Percentiles rank a stretch among this genome's conserved stretches.
These are phyloP conservation scores for Fistulinella cinereoalba DNA, from an alignment of 1,284 basidiomycete genomes.

Conservation along the genomic window DNA sequence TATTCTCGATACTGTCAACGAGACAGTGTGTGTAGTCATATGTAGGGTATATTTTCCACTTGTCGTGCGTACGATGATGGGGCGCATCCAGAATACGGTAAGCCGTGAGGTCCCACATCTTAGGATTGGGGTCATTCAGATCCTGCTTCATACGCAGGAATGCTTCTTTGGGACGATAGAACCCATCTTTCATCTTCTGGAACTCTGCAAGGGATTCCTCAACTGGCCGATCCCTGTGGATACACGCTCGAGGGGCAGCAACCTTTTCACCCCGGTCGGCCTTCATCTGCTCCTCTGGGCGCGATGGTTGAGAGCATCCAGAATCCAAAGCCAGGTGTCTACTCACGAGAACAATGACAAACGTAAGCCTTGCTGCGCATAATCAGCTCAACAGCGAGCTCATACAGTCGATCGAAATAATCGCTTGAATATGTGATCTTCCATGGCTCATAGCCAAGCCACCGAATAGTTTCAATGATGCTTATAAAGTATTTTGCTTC, in stretches of 20 bases:
- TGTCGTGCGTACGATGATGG: slow-evolving; percentile 91
- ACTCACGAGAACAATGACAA: slow-evolving; percentile 91
- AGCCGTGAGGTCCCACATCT: slow-evolving; percentile 99
- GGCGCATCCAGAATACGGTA: slow-evolving; percentile 90
- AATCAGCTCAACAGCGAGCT: slow-evolving; percentile 89
- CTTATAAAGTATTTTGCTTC: slow-evolving; percentile 96
- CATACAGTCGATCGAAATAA: slow-evolving; percentile 89
- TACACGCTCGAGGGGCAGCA: slow-evolving; percentile 80
- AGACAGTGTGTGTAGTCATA: slow-evolving; percentile 99
- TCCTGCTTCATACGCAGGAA: slow-evolving; percentile 99
- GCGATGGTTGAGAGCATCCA: slow-evolving; percentile 6
- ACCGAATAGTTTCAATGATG: slow-evolving; percentile 92
- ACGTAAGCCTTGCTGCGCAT: slow-evolving; percentile 92
- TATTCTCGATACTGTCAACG: slow-evolving; percentile 98
- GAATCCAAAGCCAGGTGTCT: not conserved
- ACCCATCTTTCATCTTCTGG: slow-evolving; percentile 89
- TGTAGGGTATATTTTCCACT: slow-evolving; percentile 95
- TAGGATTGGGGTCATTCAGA: slow-evolving; percentile 89
- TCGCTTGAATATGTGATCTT: slow-evolving; percentile 99
- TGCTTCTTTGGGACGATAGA: slow-evolving; percentile 88
- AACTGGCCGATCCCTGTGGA: slow-evolving; percentile 81
- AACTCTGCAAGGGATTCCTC: slow-evolving; percentile 88
- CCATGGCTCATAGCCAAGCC: slow-evolving; percentile 98
- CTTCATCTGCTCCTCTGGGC: slow-evolving; percentile 86
- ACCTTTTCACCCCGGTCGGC: slow-evolving; percentile 80